Conservation (phyloP, 129 eudicot species). For the Oenanthe sinensis region DNA sequence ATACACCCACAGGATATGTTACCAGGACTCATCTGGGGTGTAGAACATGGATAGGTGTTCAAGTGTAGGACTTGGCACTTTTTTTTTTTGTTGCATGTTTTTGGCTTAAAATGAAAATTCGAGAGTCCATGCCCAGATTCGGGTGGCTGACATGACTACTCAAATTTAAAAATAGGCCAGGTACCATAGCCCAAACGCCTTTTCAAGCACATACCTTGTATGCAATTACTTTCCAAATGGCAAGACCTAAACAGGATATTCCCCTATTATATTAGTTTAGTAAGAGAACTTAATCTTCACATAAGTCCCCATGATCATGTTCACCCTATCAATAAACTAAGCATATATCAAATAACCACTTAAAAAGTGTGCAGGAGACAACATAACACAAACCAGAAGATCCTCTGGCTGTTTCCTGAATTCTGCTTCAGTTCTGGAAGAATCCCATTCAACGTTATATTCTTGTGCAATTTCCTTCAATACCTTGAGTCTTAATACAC, state of each 20-base stretch:
- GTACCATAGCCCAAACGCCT: background rate
- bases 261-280: background rate
- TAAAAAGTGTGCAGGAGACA: background rate
- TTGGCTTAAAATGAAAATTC: background rate
- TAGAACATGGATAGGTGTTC: background rate
- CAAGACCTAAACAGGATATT: background rate
- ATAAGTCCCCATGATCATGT: background rate
- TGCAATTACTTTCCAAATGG: background rate
- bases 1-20: background rate
- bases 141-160: background rate
- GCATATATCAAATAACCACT: background rate
- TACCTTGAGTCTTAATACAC: conserved; percentile 47
- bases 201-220: background rate
- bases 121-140: background rate
- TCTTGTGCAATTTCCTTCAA: conserved; percentile 76
- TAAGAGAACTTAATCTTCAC: background rate
- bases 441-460: conserved; percentile 68
- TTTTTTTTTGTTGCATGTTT: background rate
- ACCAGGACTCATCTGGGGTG: background rate
- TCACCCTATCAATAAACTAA: background rate
- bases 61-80: background rate
- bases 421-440: conserved; percentile 80
- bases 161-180: background rate
- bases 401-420: conserved; percentile 71
- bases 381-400: conserved; percentile 56